A percentile compares a stretch with the other conserved stretches of the same genome.
Evolutionary conservation across 2,329 filamentous ascomycete genomes (phyloP).

Genomic region (Aurifilum marmelostoma): DNA sequence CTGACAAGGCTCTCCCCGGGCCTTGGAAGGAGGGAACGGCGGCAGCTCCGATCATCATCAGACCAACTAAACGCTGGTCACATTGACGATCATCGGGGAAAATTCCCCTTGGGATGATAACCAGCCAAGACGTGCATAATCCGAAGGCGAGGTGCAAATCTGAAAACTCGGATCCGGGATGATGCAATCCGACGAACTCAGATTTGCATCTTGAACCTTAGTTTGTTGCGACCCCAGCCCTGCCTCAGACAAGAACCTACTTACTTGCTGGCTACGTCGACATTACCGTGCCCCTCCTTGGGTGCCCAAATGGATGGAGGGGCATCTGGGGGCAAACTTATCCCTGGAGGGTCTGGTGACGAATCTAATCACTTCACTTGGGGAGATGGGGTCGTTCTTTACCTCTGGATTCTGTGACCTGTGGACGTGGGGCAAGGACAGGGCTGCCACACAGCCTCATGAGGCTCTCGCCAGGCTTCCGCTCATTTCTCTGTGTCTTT

Average conservation of each 20-base stretch:
- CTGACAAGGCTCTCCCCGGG: neutral
- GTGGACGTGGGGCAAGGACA: neutral
- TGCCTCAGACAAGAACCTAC: neutral
- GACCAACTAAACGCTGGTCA: slow-evolving; percentile 4
- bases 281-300: neutral
- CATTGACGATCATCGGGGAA: slow-evolving; percentile 13
- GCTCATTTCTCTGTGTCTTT: neutral
- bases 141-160: slow-evolving; percentile 5
- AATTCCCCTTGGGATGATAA: neutral
- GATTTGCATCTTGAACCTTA: slow-evolving; percentile 2
- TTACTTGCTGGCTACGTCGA: too few species aligned
- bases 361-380: neutral
- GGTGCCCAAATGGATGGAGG: neutral
- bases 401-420: neutral
- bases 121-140: slow-evolving; percentile 3
- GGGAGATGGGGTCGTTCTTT: neutral
- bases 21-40: neutral
- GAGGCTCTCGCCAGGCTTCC: too few species aligned
- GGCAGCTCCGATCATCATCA: slow-evolving; percentile 5
- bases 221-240: neutral
- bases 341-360: neutral
- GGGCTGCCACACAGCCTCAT: neutral
- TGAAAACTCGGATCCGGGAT: neutral
- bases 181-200: slow-evolving; percentile 10
- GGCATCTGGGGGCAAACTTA: neutral